phyloP scores from a whole-genome alignment of 1,284 basidiomycete species.

The Tilletiopsis washingtonensis region DNA sequence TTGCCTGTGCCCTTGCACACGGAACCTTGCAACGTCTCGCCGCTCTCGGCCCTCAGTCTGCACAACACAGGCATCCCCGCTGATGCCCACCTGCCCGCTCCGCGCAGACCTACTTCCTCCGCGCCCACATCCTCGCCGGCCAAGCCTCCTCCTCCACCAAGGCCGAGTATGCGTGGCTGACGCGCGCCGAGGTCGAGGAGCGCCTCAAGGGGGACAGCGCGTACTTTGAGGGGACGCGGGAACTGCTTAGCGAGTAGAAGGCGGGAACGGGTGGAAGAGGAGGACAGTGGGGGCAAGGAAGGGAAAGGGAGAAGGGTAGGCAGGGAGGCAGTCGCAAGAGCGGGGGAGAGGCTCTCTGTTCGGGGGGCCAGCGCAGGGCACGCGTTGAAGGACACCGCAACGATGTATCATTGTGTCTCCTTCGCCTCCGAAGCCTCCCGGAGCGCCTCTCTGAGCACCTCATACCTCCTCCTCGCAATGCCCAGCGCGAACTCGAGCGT shows the following conservation, averaged over 20 bases:
- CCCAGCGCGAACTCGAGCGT: background rate
- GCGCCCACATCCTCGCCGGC: conserved; percentile 35
- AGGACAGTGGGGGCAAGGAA: too few species aligned
- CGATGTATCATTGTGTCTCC: too few species aligned
- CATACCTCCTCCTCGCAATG: background rate
- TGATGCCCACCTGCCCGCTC: too few species aligned
- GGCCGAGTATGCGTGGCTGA: conserved; percentile 79
- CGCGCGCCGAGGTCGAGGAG: conserved; percentile 71
- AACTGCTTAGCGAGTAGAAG: conserved; percentile 55
- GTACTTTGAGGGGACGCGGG: conserved; percentile 70
- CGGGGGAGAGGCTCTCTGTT: too few species aligned
- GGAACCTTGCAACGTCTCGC: too few species aligned
- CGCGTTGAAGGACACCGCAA: too few species aligned
- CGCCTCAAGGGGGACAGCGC: conserved; percentile 48
- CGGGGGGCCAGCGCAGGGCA: too few species aligned
- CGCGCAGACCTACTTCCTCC: conserved; percentile 39
- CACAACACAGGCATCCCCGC: background rate
- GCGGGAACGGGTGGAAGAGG: too few species aligned
- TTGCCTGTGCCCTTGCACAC: too few species aligned
- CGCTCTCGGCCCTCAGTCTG: background rate
- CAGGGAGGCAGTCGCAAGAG: too few species aligned
- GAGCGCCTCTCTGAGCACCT: background rate
- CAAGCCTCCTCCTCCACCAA: conserved; percentile 38
- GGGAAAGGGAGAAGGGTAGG: too few species aligned
- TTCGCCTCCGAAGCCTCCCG: too few species aligned